Base-by-base conservation (phyloP, 106 monocot genomes). In the Phalaenopsis equestris region DNA sequence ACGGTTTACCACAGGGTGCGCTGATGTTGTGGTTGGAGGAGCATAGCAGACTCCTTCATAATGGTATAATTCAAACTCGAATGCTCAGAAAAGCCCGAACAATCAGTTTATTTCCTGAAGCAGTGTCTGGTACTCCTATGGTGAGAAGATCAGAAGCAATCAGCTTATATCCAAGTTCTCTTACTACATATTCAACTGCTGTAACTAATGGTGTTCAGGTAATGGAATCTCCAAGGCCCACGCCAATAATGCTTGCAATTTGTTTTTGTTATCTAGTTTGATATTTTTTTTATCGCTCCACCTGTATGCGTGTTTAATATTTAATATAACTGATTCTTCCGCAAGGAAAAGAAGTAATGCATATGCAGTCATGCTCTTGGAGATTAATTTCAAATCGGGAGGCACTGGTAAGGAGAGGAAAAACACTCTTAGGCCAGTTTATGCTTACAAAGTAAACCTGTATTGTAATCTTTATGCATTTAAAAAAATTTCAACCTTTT, bases 131-230 rank as follows among this genome's bases (percentile, higher is more conserved):
- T 39, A 80, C 86, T 79, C 88, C 90, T 61, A n/a, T 55, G 6
- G 37, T 80, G 21, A 15, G 68, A 48, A 55, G 72, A 30, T 41
- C 41, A 37, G 78, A 84, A 41, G 74, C 42, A 74, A 86, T 89
- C 58, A 83, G 86, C 75, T 88, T 91, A 58, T 91, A 78, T 86
- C 93, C 99, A 75, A 92, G 93, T 80, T 23, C 79, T 38, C 77
- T 86, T 80, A 93, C 99, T 46, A 77, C 64, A 2, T 95, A 95
- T 78, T 87, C 93, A 15, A 52, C 77, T 81, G 92, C 91, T 42
- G 78, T 93, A n/a, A 99, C 95, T 55, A 88, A 95, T 90, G 95
- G 98, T 64, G 95, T 99, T 78, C 82, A 95, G 99, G 99, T 99
- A 88, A 72, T 68, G 58, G 18, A 72, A 65, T 42, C 48, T 77